These are phyloP conservation scores for Magnaporthiopsis incrustans DNA, from an alignment of 2,329 filamentous ascomycete genomes.

Conservation along the genomic window DNA sequence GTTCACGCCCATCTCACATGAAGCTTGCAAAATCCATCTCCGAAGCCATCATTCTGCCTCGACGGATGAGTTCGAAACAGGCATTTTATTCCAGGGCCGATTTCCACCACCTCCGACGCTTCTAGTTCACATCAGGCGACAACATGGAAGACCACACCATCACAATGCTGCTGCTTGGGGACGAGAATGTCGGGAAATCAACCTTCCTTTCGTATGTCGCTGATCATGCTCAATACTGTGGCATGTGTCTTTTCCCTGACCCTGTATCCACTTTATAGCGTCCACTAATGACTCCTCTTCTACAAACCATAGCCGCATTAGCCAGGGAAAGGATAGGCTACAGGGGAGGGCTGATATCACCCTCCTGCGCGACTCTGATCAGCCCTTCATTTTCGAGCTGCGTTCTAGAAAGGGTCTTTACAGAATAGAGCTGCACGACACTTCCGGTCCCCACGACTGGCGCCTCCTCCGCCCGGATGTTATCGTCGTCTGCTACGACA, in stretches of 20 bases:
- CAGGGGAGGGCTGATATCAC: constrained; percentile 29
- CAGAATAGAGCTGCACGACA: constrained; percentile 53
- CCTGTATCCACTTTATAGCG: neutral
- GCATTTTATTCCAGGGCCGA: no score
- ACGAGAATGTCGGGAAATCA: constrained; percentile 52
- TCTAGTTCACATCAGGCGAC: neutral
- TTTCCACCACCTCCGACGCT: neutral
- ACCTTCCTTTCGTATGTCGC: constrained; percentile 51
- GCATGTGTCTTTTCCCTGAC: neutral
- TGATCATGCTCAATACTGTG: constrained; percentile 9
- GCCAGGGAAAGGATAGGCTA: constrained; percentile 26
- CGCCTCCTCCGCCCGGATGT: constrained; percentile 49
- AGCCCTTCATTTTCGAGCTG: constrained; percentile 53
- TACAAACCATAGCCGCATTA: constrained; percentile 35
- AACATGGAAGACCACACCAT: constrained; percentile 40
- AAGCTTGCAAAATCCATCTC: neutral
- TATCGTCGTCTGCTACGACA: constrained; percentile 53
- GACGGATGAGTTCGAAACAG: no score
- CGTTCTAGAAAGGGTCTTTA: constrained; percentile 36
- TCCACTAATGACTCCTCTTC: neutral
- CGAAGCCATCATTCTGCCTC: neutral
- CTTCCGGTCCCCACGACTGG: constrained; percentile 51
- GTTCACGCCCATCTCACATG: neutral
- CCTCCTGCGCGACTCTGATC: constrained; percentile 49
- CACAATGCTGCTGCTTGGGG: constrained; percentile 50